Percentiles rank a stretch among this genome's conserved stretches.
Evolutionary conservation across 306 rosid species (phyloP).

Genomic region (Clitoria ternatea): DNA sequence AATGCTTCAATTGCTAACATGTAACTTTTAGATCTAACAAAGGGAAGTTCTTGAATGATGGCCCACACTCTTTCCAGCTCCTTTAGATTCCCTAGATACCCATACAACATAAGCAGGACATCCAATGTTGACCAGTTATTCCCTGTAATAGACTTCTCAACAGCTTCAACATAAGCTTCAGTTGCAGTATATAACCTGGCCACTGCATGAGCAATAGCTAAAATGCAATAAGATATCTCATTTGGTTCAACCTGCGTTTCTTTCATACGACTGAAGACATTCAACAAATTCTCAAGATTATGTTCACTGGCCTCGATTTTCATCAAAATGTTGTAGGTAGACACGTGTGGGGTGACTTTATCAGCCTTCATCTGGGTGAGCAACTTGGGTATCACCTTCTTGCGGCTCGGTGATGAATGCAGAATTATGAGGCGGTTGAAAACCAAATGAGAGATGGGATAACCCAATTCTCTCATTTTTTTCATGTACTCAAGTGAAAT

Average conservation of each 20-base stretch:
- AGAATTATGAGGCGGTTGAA: constrained; percentile 83
- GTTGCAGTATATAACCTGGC: constrained; percentile 69
- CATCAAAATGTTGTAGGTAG: constrained; percentile 92
- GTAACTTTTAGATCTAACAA: constrained; percentile 73
- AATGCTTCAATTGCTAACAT: constrained; percentile 82
- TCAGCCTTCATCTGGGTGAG: constrained; percentile 87
- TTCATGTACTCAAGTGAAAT: constrained; percentile 85
- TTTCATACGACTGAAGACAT: constrained; percentile 61
- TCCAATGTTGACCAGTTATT: constrained; percentile 80
- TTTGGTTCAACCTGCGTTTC: constrained; percentile 61
- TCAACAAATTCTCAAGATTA: constrained; percentile 63
- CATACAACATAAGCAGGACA: constrained; percentile 65
- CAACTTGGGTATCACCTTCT: constrained; percentile 56
- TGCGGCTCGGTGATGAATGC: constrained; percentile 53
- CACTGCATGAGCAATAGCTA: constrained; percentile 79
- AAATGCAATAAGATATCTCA: constrained; percentile 81
- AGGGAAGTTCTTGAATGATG: constrained; percentile 50
- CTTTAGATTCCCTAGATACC: constrained; percentile 66
- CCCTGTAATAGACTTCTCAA: constrained; percentile 69
- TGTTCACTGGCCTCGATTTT: constrained; percentile 86
- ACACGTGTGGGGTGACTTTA: constrained; percentile 71
- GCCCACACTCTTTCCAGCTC: constrained; percentile 74
- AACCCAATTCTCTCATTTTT: constrained; percentile 75
- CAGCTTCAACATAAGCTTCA: constrained; percentile 67
- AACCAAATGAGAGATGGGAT: constrained; percentile 77